Base-by-base conservation (phyloP, 108 stramenopile species). In the Bacterosira constricta region DNA sequence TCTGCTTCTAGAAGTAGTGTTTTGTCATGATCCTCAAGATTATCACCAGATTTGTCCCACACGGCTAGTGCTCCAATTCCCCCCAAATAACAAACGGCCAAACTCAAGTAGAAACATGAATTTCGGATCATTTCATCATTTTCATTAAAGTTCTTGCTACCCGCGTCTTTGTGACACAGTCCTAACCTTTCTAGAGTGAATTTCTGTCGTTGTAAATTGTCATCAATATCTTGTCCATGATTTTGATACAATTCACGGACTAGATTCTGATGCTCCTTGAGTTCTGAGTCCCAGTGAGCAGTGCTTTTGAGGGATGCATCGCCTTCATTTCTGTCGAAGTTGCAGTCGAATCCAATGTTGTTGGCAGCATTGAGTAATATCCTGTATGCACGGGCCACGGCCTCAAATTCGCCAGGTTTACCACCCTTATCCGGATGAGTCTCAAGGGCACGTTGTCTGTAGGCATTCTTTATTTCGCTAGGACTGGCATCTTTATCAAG, bases 351-450 rank as follows among this genome's bases (percentile, higher is more conserved):
- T 13, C 46, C 56, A 41, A 17, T 39, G 38, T 74, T 56, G 13
- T 74, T 59, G 23, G 66, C 38, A 27, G 76, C 50, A 42, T 71
- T 66, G 4, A 79, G 59, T 3, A 82, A 50, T 1, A 71, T 36
- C 49, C 81, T 49, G 25, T 82, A 82, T 2, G 81, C 76, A 17
- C 49, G 35, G 4, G 81, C 81, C 5, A 80, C 50, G 21, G 50
- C 59, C 30, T 77, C 52, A 44, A 75, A 75, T 30, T 75, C 79
- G 8, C 74, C 79, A 18, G 73, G 69, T n/a, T 26, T 49, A 11
- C 83, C 85, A 13, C 85, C 85, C 63, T 83, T 83, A 62, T 86
- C 85, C 31, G 85, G 85, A 73, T 86, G 85, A 29, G 82, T 83
- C 51, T 80, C 53, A 1, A 76, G 54, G 2, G 85, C 82, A 52